Percentiles rank a stretch among this genome's conserved stretches.
Evolutionary conservation across 23 red algal genomes (phyloP).

Genomic region (Rhodosorus marinus): DNA sequence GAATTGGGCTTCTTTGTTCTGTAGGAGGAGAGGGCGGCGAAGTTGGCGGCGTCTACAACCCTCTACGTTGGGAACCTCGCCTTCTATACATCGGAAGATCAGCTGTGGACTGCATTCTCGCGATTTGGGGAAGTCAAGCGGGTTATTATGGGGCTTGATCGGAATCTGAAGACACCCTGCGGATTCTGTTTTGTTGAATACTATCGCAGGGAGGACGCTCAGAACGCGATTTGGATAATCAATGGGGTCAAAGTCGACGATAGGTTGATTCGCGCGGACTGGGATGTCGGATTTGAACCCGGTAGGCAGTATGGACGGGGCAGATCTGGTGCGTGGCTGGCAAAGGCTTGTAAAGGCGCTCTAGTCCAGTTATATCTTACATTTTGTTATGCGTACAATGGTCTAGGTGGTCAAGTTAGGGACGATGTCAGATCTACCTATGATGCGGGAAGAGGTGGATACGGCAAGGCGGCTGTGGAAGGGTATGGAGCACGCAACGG

Average conservation of each 20-base stretch:
- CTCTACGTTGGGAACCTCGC: slow-evolving; percentile 84
- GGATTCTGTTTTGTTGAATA: slow-evolving; percentile 98
- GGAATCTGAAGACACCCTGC: slow-evolving; percentile 77
- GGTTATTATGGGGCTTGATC: slow-evolving; percentile 94
- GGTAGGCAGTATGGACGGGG: slow-evolving; percentile 91
- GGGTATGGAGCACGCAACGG: too few species aligned
- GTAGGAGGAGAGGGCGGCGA: too few species aligned
- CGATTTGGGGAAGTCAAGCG: slow-evolving; percentile 59
- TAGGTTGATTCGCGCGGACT: slow-evolving; percentile 53
- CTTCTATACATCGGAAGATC: slow-evolving; percentile 88
- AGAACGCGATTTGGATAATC: slow-evolving; percentile 33
- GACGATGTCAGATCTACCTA: slow-evolving; percentile 64
- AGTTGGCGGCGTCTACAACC: too few species aligned
- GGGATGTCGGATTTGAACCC: slow-evolving; percentile 59
- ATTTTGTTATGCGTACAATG: too few species aligned
- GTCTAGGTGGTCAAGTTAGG: slow-evolving; percentile 52
- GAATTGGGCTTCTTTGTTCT: too few species aligned
- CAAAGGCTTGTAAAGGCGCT: too few species aligned
- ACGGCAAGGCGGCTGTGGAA: too few species aligned
- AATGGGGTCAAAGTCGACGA: slow-evolving; percentile 63
- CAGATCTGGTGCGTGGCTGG: too few species aligned
- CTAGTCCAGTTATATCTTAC: too few species aligned
- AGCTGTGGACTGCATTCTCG: slow-evolving; percentile 68
- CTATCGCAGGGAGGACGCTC: slow-evolving; percentile 36
- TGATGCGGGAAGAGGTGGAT: slow-evolving; percentile 66